These are phyloP conservation scores for Claviceps sp. DNA, from an alignment of 2,329 filamentous ascomycete genomes.

Conservation along the genomic window DNA sequence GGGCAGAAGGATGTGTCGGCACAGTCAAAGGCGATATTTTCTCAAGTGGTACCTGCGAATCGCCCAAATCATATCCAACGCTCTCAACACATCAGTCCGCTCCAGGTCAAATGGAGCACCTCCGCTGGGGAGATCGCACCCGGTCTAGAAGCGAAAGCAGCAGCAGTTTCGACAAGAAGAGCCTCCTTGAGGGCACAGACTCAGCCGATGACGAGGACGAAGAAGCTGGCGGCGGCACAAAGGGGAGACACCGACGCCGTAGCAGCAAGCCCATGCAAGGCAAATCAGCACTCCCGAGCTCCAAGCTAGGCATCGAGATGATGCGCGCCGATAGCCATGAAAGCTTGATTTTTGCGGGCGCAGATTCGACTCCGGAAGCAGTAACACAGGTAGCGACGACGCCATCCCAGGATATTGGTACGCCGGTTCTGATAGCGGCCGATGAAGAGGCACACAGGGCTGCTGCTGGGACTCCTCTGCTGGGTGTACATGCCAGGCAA, in stretches of 20 bases:
- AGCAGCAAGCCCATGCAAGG: constrained; percentile 23
- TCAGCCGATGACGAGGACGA: constrained; percentile 94
- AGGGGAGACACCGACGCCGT: constrained; percentile 34
- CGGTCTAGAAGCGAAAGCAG: constrained; percentile 61
- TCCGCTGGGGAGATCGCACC: constrained; percentile 59
- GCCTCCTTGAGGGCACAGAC: constrained; percentile 59
- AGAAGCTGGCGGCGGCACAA: constrained; percentile 50
- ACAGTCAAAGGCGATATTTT: constrained; percentile 52
- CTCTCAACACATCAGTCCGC: constrained; percentile 51
- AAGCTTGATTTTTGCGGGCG: constrained; percentile 45
- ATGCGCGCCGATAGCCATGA: constrained; percentile 93
- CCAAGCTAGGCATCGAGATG: constrained; percentile 92
- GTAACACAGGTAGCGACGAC: constrained; percentile 37
- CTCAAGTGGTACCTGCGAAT: constrained; percentile 18
- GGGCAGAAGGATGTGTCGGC: constrained; percentile 66
- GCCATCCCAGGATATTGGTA: constrained; percentile 28
- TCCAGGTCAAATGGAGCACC: constrained; percentile 44
- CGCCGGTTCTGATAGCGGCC: constrained; percentile 15
- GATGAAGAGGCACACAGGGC: not conserved
- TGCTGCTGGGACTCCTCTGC: constrained; percentile 7
- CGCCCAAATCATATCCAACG: constrained; percentile 33
- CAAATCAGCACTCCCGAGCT: constrained; percentile 54
- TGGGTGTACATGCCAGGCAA: constrained; percentile 3
- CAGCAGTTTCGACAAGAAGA: constrained; percentile 47
- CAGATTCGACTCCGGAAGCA: constrained; percentile 38